phyloP scores from a whole-genome alignment of 2,329 filamentous ascomycete species.

The Stemphylium lycopersici region DNA sequence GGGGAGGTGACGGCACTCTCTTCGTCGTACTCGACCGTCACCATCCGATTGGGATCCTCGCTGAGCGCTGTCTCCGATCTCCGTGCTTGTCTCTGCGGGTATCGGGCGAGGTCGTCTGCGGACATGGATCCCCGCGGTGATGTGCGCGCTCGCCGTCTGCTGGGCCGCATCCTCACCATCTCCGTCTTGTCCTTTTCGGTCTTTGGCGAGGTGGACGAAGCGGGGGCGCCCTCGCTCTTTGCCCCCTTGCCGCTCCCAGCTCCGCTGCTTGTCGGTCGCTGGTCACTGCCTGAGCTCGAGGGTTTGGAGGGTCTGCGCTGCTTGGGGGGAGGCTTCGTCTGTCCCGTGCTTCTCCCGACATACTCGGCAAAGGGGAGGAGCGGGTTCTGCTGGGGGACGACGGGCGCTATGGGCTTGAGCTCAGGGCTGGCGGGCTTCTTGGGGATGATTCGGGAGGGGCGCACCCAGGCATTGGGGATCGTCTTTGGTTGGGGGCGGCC shows the following conservation, averaged over 20 bases:
- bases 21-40: conserved; percentile 38
- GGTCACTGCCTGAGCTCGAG: conserved; percentile 39
- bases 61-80: conserved; percentile 35
- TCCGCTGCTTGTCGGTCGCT: conserved; percentile 42
- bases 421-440: conserved; percentile 23
- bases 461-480: conserved; percentile 48
- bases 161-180: conserved; percentile 37
- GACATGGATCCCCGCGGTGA: conserved; percentile 43
- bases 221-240: conserved; percentile 27
- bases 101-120: conserved; percentile 32
- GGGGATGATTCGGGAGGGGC: conserved; percentile 38
- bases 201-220: conserved; percentile 28
- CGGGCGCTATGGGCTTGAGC: conserved; percentile 15
- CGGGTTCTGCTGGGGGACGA: conserved; percentile 22
- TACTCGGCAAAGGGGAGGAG: conserved; percentile 31
- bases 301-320: conserved; percentile 40
- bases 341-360: conserved; percentile 35
- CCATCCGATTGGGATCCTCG: conserved; percentile 30
- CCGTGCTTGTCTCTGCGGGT: conserved; percentile 21
- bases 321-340: conserved; percentile 29
- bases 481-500: conserved; percentile 42
- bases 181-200: conserved; percentile 28
- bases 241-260: conserved; percentile 36
- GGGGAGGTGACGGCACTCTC: conserved; percentile 24
- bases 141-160: conserved; percentile 35